Conservation (phyloP, 1,139 yeast genomes). For the Taphrina confusa region DNA sequence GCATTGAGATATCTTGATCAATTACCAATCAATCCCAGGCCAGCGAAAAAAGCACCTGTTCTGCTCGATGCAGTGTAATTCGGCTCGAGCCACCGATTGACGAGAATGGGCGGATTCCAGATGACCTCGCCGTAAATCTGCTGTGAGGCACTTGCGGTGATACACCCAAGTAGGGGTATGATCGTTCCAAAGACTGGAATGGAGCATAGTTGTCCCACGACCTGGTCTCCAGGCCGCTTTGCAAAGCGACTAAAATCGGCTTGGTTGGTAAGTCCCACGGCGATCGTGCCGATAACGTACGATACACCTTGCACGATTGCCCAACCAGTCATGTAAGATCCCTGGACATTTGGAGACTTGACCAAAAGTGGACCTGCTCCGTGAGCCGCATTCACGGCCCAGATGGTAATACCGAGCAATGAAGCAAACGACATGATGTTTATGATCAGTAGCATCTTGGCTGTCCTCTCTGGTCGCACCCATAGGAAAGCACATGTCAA, state of each 20-base stretch:
- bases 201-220: slow-evolving; percentile 26
- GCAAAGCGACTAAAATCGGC: slow-evolving; percentile 91
- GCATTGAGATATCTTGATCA: slow-evolving; percentile 72
- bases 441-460: slow-evolving; percentile 35
- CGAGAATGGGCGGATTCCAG: slow-evolving; percentile 86
- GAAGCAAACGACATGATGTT: slow-evolving; percentile 38
- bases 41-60: slow-evolving; percentile 82
- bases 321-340: slow-evolving; percentile 38
- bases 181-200: slow-evolving; percentile 61
- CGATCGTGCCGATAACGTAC: slow-evolving; percentile 37
- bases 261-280: slow-evolving; percentile 36
- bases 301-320: slow-evolving; percentile 38
- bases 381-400: slow-evolving; percentile 39
- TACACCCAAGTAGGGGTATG: slow-evolving; percentile 81
- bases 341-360: slow-evolving; percentile 36
- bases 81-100: slow-evolving; percentile 51
- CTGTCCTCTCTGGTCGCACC: slow-evolving; percentile 38
- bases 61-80: slow-evolving; percentile 48
- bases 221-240: slow-evolving; percentile 53
- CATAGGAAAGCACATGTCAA: slow-evolving; percentile 39
- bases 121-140: slow-evolving; percentile 66
- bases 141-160: slow-evolving; percentile 80
- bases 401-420: slow-evolving; percentile 39
- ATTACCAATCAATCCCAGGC: slow-evolving; percentile 64
- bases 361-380: slow-evolving; percentile 34